Evolutionary conservation across 495 filamentous ascomycete genomes (phyloP), one percentile per base, ranked within the genome.

Genomic region (Aspergillus affinis): DNA sequence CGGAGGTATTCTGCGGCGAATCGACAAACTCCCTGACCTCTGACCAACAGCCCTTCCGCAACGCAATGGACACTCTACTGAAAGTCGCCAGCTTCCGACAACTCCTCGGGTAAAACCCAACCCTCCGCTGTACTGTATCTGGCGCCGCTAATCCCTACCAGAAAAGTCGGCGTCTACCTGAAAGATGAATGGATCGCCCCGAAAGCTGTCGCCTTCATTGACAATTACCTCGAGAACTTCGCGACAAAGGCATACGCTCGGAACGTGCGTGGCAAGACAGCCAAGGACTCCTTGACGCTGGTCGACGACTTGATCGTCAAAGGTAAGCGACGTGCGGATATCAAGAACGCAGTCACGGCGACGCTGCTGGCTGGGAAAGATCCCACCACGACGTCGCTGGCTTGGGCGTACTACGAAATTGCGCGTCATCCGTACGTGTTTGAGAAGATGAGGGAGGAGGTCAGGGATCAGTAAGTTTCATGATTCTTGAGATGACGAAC

Each of bases 351-450:
- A 41, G 36, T 86, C 41, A 68, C 87, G 55, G 77, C 80, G 48
- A 73, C 88, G 15, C 72, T 89, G 36, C 59, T 87, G 9, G 86
- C 86, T 2, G 85, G 86, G 0, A 75, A 84, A 62, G 86, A 89
- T 68, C 88, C 86, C 26, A 87, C 85, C 7, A 81, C 86, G 9
- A 78, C 70, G 54, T 68, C 65, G 45, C 51, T 78, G 13, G 69
- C 72, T 2, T 79, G 77, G 77, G 74, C 75, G 58, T 58, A 74
- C 44, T 64, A 61, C 19, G 61, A 69, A 47, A 62, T 72, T n/a
- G 65, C 72, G 30, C 69, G 71, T 13, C 69, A 73, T 56, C 53
- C 52, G 27, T 6, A 49, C 5, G 56, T 62, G 41, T 60, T 75
- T 52, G 10, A 61, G 26, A 60, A 64, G 10, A 59, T 74, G 8